Evolutionary conservation across 805 yeast genomes (phyloP), one percentile per base, ranked within the genome.

Genomic region (Yarrowia yakushimensis): DNA sequence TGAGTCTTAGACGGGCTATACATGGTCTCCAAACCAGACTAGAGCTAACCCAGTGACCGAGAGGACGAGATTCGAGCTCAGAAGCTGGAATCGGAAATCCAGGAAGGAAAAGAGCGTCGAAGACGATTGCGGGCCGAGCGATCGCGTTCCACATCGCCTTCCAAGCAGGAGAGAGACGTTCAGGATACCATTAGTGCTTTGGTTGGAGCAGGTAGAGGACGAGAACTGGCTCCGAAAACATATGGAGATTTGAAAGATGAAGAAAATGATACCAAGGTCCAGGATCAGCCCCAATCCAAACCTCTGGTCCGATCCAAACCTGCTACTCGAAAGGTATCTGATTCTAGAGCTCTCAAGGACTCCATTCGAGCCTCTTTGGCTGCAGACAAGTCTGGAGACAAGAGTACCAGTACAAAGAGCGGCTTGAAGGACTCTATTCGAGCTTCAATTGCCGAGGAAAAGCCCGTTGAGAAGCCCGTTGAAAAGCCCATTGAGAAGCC

Each of bases 1-100:
- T 68, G 64, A 62, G 71, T 67, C n/a, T n/a, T n/a, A n/a, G n/a
- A n/a, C n/a, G n/a, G n/a, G n/a, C n/a, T n/a, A n/a, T n/a, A n/a
- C n/a, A n/a, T n/a, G n/a, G n/a, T n/a, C n/a, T n/a, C n/a, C n/a
- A n/a, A n/a, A n/a, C n/a, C n/a, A n/a, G n/a, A n/a, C n/a, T n/a
- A n/a, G n/a, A n/a, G n/a, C 34, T 31, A 59, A 52, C 52, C 13
- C 34, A 67, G 70, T 12, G 66, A 67, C 34, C 69, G 69, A 15
- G 73, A 71, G 59, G 73, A 71, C 63, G 72, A 70, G 34, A 62
- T 68, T 17, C 68, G 73, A 23, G 70, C 73, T 13, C 65, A 66
- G 48, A 67, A 68, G 41, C 63, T 71, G 59, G 73, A 71, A 43
- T 64, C 64, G 28, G 72, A 70, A 45, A 70, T 71, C 28, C 64